Evolutionary conservation across 2,329 filamentous ascomycete genomes (phyloP).

Genomic region (Xylariaceae sp.): DNA sequence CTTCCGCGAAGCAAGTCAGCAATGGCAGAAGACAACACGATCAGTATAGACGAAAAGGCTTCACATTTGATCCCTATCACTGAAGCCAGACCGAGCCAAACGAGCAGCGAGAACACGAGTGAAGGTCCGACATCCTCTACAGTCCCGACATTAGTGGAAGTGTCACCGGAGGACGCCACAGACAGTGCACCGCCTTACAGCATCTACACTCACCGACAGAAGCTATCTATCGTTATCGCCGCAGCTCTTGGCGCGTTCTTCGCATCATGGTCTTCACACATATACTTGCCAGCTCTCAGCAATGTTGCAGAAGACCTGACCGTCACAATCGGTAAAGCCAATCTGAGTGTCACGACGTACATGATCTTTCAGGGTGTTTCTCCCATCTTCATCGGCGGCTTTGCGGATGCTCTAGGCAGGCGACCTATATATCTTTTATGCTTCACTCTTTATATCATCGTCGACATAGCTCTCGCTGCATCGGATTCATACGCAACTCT

Average conservation of each 20-base stretch:
- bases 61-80: too few relatives aligned
- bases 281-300: slow-evolving; percentile 22
- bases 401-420: slow-evolving; percentile 44
- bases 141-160: too few relatives aligned
- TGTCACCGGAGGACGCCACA: too few relatives aligned
- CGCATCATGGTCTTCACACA: slow-evolving; percentile 20
- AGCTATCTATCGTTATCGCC: too few relatives aligned
- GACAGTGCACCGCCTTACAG: too few relatives aligned
- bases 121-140: too few relatives aligned
- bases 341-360: slow-evolving; percentile 38
- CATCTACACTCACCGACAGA: too few relatives aligned
- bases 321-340: slow-evolving; percentile 17
- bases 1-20: too few relatives aligned
- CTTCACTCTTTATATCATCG: slow-evolving; percentile 41
- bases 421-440: slow-evolving; percentile 43
- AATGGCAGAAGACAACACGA: too few relatives aligned
- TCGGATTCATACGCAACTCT: slow-evolving; percentile 40
- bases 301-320: slow-evolving; percentile 18
- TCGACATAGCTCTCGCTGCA: slow-evolving; percentile 41
- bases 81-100: too few relatives aligned
- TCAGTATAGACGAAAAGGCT: too few relatives aligned
- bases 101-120: too few relatives aligned
- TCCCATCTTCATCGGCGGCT: slow-evolving; percentile 44
- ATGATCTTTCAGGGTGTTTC: slow-evolving; percentile 50
- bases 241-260: slow-evolving; percentile 22